These are phyloP conservation scores for Lomentospora prolificans DNA, from an alignment of 2,329 filamentous ascomycete species.

Conservation along the genomic window DNA sequence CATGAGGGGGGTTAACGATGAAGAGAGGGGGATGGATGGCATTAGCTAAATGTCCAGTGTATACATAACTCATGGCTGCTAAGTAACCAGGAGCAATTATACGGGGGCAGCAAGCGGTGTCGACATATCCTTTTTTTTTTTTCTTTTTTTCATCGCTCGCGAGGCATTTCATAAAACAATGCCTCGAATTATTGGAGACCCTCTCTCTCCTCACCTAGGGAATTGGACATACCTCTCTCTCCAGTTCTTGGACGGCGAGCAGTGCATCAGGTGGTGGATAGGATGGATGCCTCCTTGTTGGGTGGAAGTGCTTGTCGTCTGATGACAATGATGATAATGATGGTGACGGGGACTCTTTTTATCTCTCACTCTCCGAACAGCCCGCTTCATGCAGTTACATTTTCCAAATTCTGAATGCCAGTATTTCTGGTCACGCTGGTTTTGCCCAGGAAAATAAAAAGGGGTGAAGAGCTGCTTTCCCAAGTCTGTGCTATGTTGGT, in stretches of 20 bases:
- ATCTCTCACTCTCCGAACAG: conserved; percentile 1
- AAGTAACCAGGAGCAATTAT: not conserved
- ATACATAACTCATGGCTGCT: not conserved
- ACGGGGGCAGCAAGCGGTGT: not conserved
- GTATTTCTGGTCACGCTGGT: not conserved
- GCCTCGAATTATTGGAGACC: too few species aligned
- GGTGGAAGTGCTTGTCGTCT: not conserved
- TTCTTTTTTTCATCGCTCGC: not conserved
- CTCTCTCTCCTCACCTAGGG: too few species aligned
- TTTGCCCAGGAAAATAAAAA: not conserved
- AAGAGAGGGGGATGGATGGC: not conserved
- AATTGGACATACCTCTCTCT: too few species aligned
- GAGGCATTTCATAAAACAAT: too few species aligned
- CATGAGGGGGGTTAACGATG: not conserved
- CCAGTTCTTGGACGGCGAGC: too few species aligned
- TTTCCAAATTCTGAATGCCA: not conserved
- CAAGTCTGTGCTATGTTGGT: not conserved
- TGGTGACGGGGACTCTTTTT: not conserved
- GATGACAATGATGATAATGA: conserved; percentile 8
- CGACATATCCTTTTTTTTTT: not conserved
- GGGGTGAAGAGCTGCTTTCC: not conserved
- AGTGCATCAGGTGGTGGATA: too few species aligned
- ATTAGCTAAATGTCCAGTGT: not conserved
- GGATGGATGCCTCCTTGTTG: too few species aligned
- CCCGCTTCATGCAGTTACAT: not conserved